These are phyloP conservation scores for Penicillium sp. DNA, from an alignment of 2,329 filamentous ascomycete species.

Conservation along the genomic window DNA sequence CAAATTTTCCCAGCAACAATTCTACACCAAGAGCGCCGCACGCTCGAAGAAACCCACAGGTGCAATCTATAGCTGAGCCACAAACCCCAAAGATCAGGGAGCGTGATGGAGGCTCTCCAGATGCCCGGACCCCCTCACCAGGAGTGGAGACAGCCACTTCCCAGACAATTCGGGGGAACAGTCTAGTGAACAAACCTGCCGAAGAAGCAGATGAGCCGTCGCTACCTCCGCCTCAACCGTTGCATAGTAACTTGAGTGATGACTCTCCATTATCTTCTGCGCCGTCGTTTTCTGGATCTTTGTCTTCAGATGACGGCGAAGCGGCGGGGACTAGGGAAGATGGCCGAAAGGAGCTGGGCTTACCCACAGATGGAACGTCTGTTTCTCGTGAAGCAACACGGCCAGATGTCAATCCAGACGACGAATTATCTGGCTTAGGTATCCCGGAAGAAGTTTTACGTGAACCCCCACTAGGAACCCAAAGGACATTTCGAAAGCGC, in stretches of 20 bases:
- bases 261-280: conserved; percentile 42
- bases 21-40: conserved; percentile 9
- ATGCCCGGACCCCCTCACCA: conserved; percentile 33
- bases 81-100: not conserved
- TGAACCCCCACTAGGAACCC: conserved; percentile 28
- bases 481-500: conserved; percentile 44
- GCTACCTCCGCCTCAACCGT: not conserved
- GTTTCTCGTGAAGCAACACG: not conserved
- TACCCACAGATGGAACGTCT: not conserved
- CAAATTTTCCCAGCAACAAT: conserved; percentile 4
- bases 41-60: not conserved
- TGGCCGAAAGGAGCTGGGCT: not conserved
- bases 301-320: not conserved
- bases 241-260: conserved; percentile 16
- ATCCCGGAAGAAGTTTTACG: conserved; percentile 31
- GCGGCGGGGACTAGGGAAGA: not conserved
- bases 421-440: conserved; percentile 24
- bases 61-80: not conserved
- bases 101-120: not conserved
- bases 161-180: conserved; percentile 18
- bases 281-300: conserved; percentile 32
- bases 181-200: conserved; percentile 2
- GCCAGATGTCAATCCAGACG: conserved; percentile 12
- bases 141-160: conserved; percentile 39
- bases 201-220: conserved; percentile 1